Evolutionary conservation across 2,329 filamentous ascomycete species (phyloP).

Genomic region (Elsinoe necatrix): DNA sequence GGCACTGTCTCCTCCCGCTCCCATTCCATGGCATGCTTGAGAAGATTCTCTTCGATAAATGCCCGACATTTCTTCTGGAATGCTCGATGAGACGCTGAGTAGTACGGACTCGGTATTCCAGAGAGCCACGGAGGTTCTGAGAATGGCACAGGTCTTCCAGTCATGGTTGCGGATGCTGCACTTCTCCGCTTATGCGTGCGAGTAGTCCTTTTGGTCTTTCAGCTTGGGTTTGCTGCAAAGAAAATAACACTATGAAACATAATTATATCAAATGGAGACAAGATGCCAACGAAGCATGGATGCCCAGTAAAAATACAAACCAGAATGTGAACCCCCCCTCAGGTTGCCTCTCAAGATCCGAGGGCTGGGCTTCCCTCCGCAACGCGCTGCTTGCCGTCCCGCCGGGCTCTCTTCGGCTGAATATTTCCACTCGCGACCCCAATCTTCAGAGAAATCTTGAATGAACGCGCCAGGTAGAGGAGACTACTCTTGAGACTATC

Average conservation of each 20-base stretch:
- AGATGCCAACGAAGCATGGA: too few species aligned
- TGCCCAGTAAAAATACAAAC: neutral
- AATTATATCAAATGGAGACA: too few species aligned
- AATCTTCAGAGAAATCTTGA: conserved; percentile 6
- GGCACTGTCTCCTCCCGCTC: conserved; percentile 58
- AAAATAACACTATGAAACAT: too few species aligned
- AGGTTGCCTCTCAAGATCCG: neutral
- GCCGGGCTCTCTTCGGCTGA: neutral
- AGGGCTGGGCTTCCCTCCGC: neutral
- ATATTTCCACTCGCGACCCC: conserved; percentile 5
- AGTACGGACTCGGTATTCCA: conserved; percentile 64
- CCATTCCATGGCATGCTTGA: conserved; percentile 58
- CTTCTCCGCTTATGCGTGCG: neutral
- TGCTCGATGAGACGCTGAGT: conserved; percentile 54
- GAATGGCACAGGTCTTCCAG: conserved; percentile 49
- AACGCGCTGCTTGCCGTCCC: neutral
- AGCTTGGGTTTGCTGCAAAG: too few species aligned
- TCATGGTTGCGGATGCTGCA: conserved; percentile 10
- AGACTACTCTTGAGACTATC: neutral
- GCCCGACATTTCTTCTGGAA: conserved; percentile 61
- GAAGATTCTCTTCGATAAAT: conserved; percentile 57
- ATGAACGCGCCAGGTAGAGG: neutral
- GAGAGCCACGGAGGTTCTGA: conserved; percentile 64
- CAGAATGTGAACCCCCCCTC: conserved; percentile 3
- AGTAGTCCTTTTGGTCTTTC: neutral